Percentiles rank a stretch among this genome's conserved stretches.
Evolutionary conservation across 768 basidiomycete species (phyloP).

Genomic region (Kwoniella newhampshirensis): DNA sequence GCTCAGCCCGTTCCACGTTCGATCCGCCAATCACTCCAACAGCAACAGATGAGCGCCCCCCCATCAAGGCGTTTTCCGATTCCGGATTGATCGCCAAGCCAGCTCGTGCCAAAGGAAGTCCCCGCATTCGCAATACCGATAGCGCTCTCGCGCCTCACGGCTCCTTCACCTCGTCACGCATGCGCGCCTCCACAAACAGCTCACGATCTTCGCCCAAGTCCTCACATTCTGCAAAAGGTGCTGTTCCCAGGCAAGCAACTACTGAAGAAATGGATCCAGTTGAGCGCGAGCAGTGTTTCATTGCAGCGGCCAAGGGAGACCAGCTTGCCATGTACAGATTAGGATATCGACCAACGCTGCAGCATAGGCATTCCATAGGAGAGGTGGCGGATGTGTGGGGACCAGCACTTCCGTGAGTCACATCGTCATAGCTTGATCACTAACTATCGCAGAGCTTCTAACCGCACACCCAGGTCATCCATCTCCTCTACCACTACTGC

Average conservation of each 20-base stretch:
- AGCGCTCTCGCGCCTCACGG: slow-evolving; percentile 35
- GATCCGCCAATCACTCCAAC: not conserved
- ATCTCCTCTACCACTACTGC: not conserved
- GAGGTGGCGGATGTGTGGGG: slow-evolving; percentile 29
- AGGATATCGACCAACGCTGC: slow-evolving; percentile 10
- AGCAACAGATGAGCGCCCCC: slow-evolving; percentile 1
- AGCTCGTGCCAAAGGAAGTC: slow-evolving; percentile 2
- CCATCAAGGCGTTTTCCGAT: slow-evolving; percentile 10
- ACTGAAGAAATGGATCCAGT: slow-evolving; percentile 10
- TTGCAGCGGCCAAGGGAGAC: slow-evolving; percentile 27
- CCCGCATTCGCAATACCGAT: slow-evolving; percentile 22
- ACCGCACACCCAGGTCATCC: not conserved
- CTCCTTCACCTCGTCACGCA: slow-evolving; percentile 30
- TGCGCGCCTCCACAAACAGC: slow-evolving; percentile 4
- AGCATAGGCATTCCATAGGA: slow-evolving; percentile 22
- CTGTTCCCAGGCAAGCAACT: not conserved
- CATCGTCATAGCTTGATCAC: not conserved
- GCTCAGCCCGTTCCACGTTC: not conserved
- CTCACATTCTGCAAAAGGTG: not conserved
- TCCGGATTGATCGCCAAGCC: slow-evolving; percentile 4
- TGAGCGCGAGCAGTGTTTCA: slow-evolving; percentile 11
- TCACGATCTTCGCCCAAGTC: slow-evolving; percentile 1
- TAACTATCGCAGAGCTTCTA: not conserved
- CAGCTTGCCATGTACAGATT: slow-evolving; percentile 32
- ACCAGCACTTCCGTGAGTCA: slow-evolving; percentile 15